Evolutionary conservation across 345 rosid genomes (phyloP).

Genomic region (Raphanus sativus): DNA sequence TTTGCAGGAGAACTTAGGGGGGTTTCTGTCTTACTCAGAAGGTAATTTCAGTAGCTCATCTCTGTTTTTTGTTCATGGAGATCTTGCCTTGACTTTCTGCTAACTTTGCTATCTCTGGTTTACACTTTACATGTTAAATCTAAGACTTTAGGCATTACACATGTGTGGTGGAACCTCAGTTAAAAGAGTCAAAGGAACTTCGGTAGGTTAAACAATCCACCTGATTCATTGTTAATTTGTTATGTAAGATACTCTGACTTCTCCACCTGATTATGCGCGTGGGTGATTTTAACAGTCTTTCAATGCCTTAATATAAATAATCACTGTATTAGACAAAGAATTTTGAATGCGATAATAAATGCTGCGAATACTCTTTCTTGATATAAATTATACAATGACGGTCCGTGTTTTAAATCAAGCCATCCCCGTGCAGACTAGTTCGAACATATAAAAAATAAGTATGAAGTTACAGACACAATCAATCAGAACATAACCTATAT

Average conservation of each 20-base stretch:
- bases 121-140: background rate
- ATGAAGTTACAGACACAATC: no score
- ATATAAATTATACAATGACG: no score
- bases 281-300: no score
- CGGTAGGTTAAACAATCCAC: constrained; percentile 18
- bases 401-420: no score
- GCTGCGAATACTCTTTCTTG: no score
- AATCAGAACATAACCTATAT: no score
- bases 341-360: no score
- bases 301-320: no score
- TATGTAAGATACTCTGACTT: constrained; percentile 18
- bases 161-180: background rate
- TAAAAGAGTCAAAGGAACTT: background rate
- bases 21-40: background rate
- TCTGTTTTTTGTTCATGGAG: background rate
- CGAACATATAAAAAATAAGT: no score
- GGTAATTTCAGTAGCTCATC: constrained; percentile 1
- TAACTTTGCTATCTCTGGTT: background rate
- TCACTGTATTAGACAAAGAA: no score
- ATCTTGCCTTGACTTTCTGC: constrained; percentile 3
- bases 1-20: background rate
- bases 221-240: constrained; percentile 10
- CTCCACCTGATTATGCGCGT: background rate
- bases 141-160: background rate
- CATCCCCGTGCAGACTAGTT: no score